Evolutionary conservation across 2,329 filamentous ascomycete species (phyloP).

Genomic region (Ophiostoma populinum): DNA sequence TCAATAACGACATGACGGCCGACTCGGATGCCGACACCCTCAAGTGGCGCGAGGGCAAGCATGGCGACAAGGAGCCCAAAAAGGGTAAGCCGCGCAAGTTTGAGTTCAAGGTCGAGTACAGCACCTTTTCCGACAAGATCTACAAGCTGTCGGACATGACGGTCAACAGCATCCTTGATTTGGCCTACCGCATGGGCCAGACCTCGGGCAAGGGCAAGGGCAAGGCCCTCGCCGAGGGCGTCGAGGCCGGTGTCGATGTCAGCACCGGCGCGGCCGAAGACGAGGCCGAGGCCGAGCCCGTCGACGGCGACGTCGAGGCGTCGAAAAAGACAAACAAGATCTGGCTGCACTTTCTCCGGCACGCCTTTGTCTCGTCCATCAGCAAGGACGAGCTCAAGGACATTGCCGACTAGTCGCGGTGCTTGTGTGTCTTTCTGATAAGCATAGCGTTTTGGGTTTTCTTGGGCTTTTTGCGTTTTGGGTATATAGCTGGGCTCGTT

Average conservation of each 20-base stretch:
- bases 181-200: constrained; percentile 64
- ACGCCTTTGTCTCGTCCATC: constrained; percentile 65
- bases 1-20: constrained; percentile 55
- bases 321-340: constrained; percentile 39
- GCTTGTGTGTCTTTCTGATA: neutral
- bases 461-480: too few relatives aligned
- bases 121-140: constrained; percentile 57
- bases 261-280: constrained; percentile 8
- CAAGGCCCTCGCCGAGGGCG: constrained; percentile 13
- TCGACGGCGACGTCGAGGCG: constrained; percentile 17
- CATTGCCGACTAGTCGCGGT: constrained; percentile 4
- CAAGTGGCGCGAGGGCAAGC: constrained; percentile 48
- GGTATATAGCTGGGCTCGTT: too few relatives aligned
- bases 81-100: constrained; percentile 43
- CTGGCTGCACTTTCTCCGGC: constrained; percentile 61
- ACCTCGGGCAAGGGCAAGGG: constrained; percentile 12
- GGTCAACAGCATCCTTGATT: constrained; percentile 58
- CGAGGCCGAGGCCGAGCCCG: constrained; percentile 13
- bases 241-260: constrained; percentile 15
- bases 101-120: constrained; percentile 68
- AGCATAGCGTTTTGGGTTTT: neutral
- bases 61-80: constrained; percentile 39
- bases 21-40: constrained; percentile 10
- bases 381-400: constrained; percentile 46
- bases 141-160: constrained; percentile 73